phyloP scores from a whole-genome alignment of 1,139 yeast genomes.

The Hyphopichia khmerensis region DNA sequence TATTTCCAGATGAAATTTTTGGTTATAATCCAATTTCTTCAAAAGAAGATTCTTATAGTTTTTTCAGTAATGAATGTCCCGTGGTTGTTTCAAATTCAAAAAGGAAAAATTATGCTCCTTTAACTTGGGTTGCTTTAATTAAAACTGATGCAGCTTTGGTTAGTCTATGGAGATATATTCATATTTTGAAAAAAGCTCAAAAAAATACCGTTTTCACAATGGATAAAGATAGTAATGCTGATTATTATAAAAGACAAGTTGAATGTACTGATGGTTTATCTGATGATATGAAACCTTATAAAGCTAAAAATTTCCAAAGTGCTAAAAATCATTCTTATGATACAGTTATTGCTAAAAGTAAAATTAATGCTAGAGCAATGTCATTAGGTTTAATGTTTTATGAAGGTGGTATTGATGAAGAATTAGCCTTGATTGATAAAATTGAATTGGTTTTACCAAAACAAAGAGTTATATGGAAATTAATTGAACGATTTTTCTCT shows the following conservation, averaged over 20 bases:
- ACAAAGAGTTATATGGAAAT: slow-evolving; percentile 39
- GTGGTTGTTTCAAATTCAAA: slow-evolving; percentile 6
- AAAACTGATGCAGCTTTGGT: slow-evolving; percentile 7
- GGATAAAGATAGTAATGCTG: background rate
- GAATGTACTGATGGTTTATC: background rate
- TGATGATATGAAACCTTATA: slow-evolving; percentile 4
- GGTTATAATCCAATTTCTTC: slow-evolving; percentile 15
- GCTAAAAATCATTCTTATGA: too few species aligned
- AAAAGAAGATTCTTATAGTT: slow-evolving; percentile 28
- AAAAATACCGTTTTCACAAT: background rate
- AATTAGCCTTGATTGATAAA: slow-evolving; percentile 16
- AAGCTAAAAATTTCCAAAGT: background rate
- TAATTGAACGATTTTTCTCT: slow-evolving; percentile 42
- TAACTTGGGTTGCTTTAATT: slow-evolving; percentile 1
- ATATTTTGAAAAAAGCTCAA: slow-evolving; percentile 7
- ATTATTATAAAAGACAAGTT: background rate
- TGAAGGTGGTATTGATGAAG: slow-evolving; percentile 32
- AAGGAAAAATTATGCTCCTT: slow-evolving; percentile 4
- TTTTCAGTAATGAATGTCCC: slow-evolving; percentile 31
- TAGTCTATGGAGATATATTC: slow-evolving; percentile 13
- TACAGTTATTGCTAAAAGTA: slow-evolving; percentile 5
- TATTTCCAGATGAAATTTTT: background rate
- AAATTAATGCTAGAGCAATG: slow-evolving; percentile 22
- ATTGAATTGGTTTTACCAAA: slow-evolving; percentile 42
- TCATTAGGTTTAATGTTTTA: slow-evolving; percentile 29